A percentile compares a stretch with the other conserved stretches of the same genome.
Conservation (phyloP, 768 basidiomycete species). For the Trametes sanguinea region DNA sequence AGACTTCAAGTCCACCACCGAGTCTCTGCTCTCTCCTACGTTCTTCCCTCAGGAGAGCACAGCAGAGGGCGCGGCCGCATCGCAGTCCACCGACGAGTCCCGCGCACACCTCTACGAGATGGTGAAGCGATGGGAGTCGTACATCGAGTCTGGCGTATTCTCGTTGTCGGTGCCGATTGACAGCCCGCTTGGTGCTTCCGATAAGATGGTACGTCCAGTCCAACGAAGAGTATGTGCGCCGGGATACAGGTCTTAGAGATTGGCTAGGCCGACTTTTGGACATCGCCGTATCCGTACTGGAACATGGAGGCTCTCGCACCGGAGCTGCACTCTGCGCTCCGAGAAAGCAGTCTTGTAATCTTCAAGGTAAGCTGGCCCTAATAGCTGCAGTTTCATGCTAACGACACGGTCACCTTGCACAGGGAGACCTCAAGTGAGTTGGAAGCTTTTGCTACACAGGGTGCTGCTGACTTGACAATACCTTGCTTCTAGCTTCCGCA, state of each 20-base stretch:
- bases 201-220: slow-evolving; percentile 22
- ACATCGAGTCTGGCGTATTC: slow-evolving; percentile 74
- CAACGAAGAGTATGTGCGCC: neutral
- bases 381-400: neutral
- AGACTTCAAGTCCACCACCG: slow-evolving; percentile 70
- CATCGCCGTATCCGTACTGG: slow-evolving; percentile 75
- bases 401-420: slow-evolving; percentile 6
- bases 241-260: neutral
- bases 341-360: slow-evolving; percentile 66
- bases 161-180: slow-evolving; percentile 65
- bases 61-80: slow-evolving; percentile 21
- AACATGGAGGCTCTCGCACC: slow-evolving; percentile 59
- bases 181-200: slow-evolving; percentile 55
- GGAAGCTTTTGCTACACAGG: neutral
- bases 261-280: slow-evolving; percentile 61
- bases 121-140: slow-evolving; percentile 69
- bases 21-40: slow-evolving; percentile 56
- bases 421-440: slow-evolving; percentile 92
- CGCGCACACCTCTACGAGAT: slow-evolving; percentile 55
- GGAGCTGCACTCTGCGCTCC: slow-evolving; percentile 52
- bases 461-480: neutral
- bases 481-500: slow-evolving; percentile 62
- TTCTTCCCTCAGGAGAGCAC: slow-evolving; percentile 51
- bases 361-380: slow-evolving; percentile 62
- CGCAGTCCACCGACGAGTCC: slow-evolving; percentile 31